These are phyloP conservation scores for Aspergillus taichungensis DNA, from an alignment of 495 filamentous ascomycete genomes.

Conservation along the genomic window DNA sequence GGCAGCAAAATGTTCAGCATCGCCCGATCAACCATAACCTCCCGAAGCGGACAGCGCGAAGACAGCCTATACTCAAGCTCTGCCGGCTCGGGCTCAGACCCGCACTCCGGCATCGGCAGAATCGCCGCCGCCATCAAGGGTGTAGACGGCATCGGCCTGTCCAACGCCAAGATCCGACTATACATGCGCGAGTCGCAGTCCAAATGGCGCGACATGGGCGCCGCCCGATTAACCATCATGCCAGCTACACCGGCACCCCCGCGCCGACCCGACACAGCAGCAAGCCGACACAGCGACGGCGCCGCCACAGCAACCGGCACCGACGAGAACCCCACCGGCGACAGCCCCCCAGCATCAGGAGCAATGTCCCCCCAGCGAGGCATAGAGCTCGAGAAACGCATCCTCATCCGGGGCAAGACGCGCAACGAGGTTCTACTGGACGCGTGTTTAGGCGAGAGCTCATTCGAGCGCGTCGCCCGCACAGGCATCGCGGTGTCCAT, in stretches of 20 bases:
- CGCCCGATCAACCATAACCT: conserved; percentile 51
- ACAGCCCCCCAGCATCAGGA: conserved; percentile 22
- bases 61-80: conserved; percentile 54
- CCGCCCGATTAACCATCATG: conserved; percentile 72
- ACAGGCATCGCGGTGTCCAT: conserved; percentile 82
- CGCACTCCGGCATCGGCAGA: conserved; percentile 48
- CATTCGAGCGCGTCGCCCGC: conserved; percentile 74
- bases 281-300: conserved; percentile 20
- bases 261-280: conserved; percentile 25
- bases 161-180: conserved; percentile 71
- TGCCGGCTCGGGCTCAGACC: conserved; percentile 37
- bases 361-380: conserved; percentile 28
- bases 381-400: conserved; percentile 60
- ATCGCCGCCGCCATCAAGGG: conserved; percentile 46
- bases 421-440: conserved; percentile 65
- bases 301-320: conserved; percentile 10
- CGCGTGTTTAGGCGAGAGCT: conserved; percentile 70
- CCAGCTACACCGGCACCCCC: conserved; percentile 49
- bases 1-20: conserved; percentile 69
- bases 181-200: conserved; percentile 67
- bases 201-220: conserved; percentile 86
- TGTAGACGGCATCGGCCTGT: conserved; percentile 50
- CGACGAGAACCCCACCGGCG: conserved; percentile 9
- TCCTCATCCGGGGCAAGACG: conserved; percentile 64
- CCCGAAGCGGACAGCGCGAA: conserved; percentile 44